A percentile compares a stretch with the other conserved stretches of the same genome.
These are phyloP conservation scores for Globisporangium spiculum DNA, from an alignment of 352 stramenopile genomes.

Conservation along the genomic window DNA sequence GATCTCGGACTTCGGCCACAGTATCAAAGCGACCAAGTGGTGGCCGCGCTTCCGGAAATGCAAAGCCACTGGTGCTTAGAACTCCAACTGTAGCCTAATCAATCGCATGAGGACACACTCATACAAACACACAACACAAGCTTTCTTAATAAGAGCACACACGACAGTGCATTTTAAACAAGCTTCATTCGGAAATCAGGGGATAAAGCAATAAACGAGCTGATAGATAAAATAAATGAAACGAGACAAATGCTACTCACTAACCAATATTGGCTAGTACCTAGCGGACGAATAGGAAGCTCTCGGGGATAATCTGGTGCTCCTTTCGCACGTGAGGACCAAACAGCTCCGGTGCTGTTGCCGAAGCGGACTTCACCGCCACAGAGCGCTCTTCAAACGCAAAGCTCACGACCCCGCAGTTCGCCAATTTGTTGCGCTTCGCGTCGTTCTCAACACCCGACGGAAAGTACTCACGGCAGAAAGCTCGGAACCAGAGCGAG, in stretches of 20 bases:
- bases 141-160: no score
- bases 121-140: background rate
- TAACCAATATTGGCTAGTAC: background rate
- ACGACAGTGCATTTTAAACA: background rate
- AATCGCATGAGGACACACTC: background rate
- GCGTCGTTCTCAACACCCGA: slow-evolving; percentile 30
- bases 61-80: background rate
- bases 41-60: slow-evolving; percentile 8
- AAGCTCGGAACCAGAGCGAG: slow-evolving; percentile 84
- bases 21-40: slow-evolving; percentile 11
- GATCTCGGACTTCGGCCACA: slow-evolving; percentile 7
- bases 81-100: background rate
- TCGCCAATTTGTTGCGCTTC: slow-evolving; percentile 67
- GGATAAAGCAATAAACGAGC: background rate
- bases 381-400: slow-evolving; percentile 42
- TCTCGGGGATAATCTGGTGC: slow-evolving; percentile 43
- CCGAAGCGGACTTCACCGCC: background rate
- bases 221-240: slow-evolving; percentile 5
- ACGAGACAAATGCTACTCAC: background rate
- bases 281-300: slow-evolving; percentile 24
- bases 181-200: background rate
- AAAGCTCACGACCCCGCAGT: slow-evolving; percentile 80
- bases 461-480: slow-evolving; percentile 79
- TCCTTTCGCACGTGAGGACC: slow-evolving; percentile 11
- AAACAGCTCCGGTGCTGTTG: background rate